Percentiles rank a stretch among this genome's conserved stretches.
phyloP scores from a whole-genome alignment of 768 basidiomycete genomes.

The Hypholoma sublateritium region DNA sequence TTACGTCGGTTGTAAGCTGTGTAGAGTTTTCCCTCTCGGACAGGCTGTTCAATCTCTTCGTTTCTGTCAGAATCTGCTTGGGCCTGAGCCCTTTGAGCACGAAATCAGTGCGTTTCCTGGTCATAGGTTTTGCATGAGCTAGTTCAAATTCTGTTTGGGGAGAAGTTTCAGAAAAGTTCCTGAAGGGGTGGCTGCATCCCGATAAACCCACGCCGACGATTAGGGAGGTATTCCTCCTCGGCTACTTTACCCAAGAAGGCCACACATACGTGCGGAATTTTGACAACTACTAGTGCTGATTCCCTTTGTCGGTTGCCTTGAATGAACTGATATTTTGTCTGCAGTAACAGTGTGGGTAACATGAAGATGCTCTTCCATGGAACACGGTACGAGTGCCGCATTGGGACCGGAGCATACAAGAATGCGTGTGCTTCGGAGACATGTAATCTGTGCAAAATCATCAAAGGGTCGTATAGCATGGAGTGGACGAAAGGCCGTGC shows the following conservation, averaged over 20 bases:
- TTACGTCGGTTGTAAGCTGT: slow-evolving; percentile 11
- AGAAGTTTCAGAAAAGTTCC: slow-evolving; percentile 23
- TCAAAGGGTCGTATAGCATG: slow-evolving; percentile 29
- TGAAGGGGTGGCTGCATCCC: slow-evolving; percentile 26
- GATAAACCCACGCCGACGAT: slow-evolving; percentile 20
- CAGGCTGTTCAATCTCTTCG: too few relatives aligned
- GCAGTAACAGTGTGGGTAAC: slow-evolving; percentile 28
- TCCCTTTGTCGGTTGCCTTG: too few relatives aligned
- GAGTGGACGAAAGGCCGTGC: slow-evolving; percentile 24
- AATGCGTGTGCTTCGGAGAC: slow-evolving; percentile 16
- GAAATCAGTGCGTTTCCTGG: slow-evolving; percentile 13
- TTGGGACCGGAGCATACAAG: slow-evolving; percentile 18
- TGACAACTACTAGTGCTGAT: slow-evolving; percentile 26
- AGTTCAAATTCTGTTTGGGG: not conserved
- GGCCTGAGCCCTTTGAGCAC: slow-evolving; percentile 17
- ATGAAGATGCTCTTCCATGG: slow-evolving; percentile 29
- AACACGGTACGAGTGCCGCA: slow-evolving; percentile 22
- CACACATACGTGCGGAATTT: slow-evolving; percentile 23
- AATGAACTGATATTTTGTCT: not conserved
- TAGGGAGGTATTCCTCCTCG: slow-evolving; percentile 26
- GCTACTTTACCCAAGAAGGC: slow-evolving; percentile 18
- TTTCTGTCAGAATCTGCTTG: slow-evolving; percentile 20
- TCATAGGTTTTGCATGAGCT: not conserved
- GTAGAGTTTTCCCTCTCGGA: too few relatives aligned
- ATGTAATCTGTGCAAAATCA: slow-evolving; percentile 26